A percentile compares a stretch with the other conserved stretches of the same genome.
phyloP scores from a whole-genome alignment of 108 stramenopile genomes.

The Pelagomonas calceolata region DNA sequence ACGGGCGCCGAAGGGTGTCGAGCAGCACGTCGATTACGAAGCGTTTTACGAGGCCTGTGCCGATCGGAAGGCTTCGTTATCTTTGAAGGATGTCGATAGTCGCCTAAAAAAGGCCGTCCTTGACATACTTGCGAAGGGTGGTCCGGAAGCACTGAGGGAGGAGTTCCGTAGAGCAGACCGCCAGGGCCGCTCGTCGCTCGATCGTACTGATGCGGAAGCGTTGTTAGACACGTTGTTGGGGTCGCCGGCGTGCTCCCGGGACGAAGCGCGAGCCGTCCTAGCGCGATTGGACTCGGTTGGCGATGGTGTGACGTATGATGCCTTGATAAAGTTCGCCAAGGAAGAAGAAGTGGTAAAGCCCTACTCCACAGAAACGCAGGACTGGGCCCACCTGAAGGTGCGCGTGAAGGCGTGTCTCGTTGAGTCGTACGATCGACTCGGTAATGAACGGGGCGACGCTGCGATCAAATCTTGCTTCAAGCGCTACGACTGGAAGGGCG shows the following conservation, averaged over 20 bases:
- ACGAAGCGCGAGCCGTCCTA: not conserved
- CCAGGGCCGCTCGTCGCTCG: constrained; percentile 3
- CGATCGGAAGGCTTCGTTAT: no score
- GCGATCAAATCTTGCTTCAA: constrained; percentile 4
- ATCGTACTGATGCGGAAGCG: constrained; percentile 2
- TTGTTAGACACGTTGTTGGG: not conserved
- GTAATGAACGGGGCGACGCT: not conserved
- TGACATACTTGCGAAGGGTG: no score
- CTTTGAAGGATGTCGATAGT: no score
- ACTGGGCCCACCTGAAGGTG: not conserved
- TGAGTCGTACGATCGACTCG: constrained; percentile 10
- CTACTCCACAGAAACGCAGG: no score
- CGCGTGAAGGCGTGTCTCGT: not conserved
- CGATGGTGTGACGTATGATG: constrained; percentile 6
- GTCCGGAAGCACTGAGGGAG: not conserved
- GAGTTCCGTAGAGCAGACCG: constrained; percentile 7
- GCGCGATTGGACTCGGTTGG: constrained; percentile 3
- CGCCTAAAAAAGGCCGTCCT: no score
- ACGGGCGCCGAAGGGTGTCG: no score
- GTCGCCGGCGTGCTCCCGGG: not conserved
- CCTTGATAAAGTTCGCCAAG: constrained; percentile 12
- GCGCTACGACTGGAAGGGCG: constrained; percentile 20
- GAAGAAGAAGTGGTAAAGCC: not conserved
- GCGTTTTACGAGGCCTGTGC: no score
- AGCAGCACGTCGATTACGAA: no score